A percentile compares a stretch with the other conserved stretches of the same genome.
Evolutionary conservation across 345 rosid genomes (phyloP).

Genomic region (Boechera divaricarpa): DNA sequence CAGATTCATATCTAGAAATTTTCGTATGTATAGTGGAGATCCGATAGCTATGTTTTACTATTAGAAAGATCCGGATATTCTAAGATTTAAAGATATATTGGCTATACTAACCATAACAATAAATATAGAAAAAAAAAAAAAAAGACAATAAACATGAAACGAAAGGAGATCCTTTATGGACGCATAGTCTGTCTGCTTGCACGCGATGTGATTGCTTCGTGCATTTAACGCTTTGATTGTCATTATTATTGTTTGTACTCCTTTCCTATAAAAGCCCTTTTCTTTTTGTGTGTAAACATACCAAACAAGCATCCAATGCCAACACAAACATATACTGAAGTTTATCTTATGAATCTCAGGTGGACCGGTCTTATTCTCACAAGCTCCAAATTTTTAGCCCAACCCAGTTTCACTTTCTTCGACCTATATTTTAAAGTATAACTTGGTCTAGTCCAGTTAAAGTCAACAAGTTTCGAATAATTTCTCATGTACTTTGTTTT

Average conservation of each 20-base stretch:
- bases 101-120: not conserved
- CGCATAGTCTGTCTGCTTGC: constrained; percentile 36
- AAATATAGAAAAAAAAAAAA: not conserved
- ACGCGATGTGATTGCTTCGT: constrained; percentile 44
- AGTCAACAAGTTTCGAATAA: not conserved
- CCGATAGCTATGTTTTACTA: not conserved
- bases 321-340: not conserved
- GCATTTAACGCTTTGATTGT: constrained; percentile 36
- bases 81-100: not conserved
- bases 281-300: not conserved
- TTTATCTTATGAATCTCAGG: not conserved
- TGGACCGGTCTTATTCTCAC: constrained; percentile 18
- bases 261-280: not conserved
- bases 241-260: constrained; percentile 30
- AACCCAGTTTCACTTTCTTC: not conserved
- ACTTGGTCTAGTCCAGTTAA: not conserved
- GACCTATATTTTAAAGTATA: not conserved
- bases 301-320: constrained; percentile 31
- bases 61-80: not conserved
- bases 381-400: constrained; percentile 16
- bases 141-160: constrained; percentile 16
- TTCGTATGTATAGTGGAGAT: not conserved
- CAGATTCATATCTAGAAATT: no score
- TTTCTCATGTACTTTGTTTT: no score
- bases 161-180: constrained; percentile 25